Evolutionary conservation across 2,329 filamentous ascomycete genomes (phyloP), one percentile per base, ranked within the genome.

Genomic region (Pseudocercospora vitis): DNA sequence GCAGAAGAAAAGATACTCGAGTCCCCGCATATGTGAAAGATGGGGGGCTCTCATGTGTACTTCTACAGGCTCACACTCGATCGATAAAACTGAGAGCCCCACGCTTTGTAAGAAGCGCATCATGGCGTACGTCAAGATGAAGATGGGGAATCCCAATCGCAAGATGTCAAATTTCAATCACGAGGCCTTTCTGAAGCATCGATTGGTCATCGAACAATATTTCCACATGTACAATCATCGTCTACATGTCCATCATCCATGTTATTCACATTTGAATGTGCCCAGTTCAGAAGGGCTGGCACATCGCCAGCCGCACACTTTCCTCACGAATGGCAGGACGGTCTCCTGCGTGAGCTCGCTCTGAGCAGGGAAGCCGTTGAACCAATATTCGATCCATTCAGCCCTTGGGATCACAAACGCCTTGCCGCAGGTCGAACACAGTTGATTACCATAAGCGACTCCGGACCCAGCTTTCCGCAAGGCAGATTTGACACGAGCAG

Each of bases 81-180:
- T n/a, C n/a, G n/a, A n/a, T n/a, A n/a, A n/a, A n/a, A n/a, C n/a
- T n/a, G n/a, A n/a, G n/a, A n/a, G n/a, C n/a, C n/a, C n/a, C n/a
- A n/a, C n/a, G n/a, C n/a, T n/a, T n/a, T n/a, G n/a, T n/a, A n/a
- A n/a, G n/a, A n/a, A n/a, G n/a, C n/a, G n/a, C n/a, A n/a, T n/a
- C n/a, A n/a, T n/a, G n/a, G n/a, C n/a, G n/a, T 70, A 61, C 81
- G n/a, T 81, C 49, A 76, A 63, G 51, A 71, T 72, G 45, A 80
- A 65, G 11, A 72, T 71, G 19, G 53, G 6, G 26, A 7, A 29
- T 6, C 6, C 6, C 26, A 29, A 29, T 11, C 6, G 26, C 11
- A 29, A 29, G 11, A 29, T 6, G 6, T 11, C 26, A 11, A 11
- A 29, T 29, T 11, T 7, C 26, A 7, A 11, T 6, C 6, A 29